Conservation (phyloP, 352 stramenopile genomes). For the Aphanomyces astaci region DNA sequence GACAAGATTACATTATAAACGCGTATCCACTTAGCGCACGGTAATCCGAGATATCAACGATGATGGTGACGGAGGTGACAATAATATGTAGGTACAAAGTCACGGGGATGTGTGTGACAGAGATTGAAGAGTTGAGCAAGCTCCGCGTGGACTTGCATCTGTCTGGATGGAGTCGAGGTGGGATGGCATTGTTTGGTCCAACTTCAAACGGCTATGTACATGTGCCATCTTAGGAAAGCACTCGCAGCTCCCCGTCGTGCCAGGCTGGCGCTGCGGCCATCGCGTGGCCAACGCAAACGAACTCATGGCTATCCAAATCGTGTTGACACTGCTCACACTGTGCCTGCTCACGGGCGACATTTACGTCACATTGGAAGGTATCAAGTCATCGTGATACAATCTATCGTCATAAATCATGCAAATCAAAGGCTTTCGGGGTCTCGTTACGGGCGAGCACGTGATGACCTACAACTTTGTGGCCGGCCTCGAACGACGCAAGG, state of each 20-base stretch:
- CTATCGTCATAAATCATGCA: background rate
- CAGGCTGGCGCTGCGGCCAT: conserved; percentile 16
- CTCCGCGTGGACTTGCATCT: background rate
- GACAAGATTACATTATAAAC: conserved; percentile 13
- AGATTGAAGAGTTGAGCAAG: conserved; percentile 17
- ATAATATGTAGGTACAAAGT: conserved; percentile 18
- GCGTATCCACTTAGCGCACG: background rate
- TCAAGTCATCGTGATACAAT: background rate
- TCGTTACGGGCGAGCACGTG: background rate
- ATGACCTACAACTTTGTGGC: background rate
- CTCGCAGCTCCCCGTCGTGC: background rate
- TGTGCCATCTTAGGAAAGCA: background rate
- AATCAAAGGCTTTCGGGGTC: background rate
- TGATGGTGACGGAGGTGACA: too few species aligned
- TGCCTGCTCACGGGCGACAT: conserved; percentile 2
- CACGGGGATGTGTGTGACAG: background rate
- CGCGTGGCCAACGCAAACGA: background rate
- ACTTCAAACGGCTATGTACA: background rate
- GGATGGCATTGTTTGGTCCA: too few species aligned
- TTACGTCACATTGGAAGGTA: conserved; percentile 7
- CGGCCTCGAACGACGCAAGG: conserved; percentile 7
- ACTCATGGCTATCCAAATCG: conserved; percentile 3
- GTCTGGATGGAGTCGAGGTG: conserved; percentile 17
- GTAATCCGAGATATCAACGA: too few species aligned
- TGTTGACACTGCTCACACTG: background rate